phyloP scores from a whole-genome alignment of 768 basidiomycete genomes.

The Hemileccinum rubropunctum region DNA sequence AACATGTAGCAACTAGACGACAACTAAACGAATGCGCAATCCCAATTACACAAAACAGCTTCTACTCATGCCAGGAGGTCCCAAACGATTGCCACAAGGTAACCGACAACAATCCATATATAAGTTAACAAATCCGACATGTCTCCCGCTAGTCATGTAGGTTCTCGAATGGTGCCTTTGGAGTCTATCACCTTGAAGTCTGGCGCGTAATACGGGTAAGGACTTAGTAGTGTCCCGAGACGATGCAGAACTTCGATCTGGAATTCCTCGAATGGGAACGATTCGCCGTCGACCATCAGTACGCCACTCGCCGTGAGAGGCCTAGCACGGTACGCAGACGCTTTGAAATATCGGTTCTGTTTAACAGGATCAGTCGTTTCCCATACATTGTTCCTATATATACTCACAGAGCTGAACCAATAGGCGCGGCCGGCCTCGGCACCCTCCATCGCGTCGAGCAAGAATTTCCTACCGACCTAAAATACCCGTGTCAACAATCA shows the following conservation, averaged over 20 bases:
- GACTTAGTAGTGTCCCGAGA: slow-evolving; percentile 64
- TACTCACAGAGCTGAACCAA: slow-evolving; percentile 59
- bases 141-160: background rate
- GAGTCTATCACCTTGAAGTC: slow-evolving; percentile 41
- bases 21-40: slow-evolving; percentile 1
- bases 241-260: slow-evolving; percentile 74
- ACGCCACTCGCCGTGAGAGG: slow-evolving; percentile 52
- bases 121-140: background rate
- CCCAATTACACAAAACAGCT: background rate
- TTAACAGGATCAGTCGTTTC: slow-evolving; percentile 8
- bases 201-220: slow-evolving; percentile 49
- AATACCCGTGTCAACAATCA: slow-evolving; percentile 1
- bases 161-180: slow-evolving; percentile 21
- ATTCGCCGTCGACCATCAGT: slow-evolving; percentile 77
- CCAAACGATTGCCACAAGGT: background rate
- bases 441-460: slow-evolving; percentile 55
- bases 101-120: background rate
- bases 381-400: background rate
- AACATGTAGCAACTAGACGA: background rate
- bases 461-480: slow-evolving; percentile 40
- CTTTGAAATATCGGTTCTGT: slow-evolving; percentile 73
- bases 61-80: too few species aligned
- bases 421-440: slow-evolving; percentile 59
- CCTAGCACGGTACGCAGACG: slow-evolving; percentile 68
- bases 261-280: slow-evolving; percentile 69